These are phyloP conservation scores for Schoenoplectus triqueter DNA, from an alignment of 202 grass and related monocot genomes.

Conservation along the genomic window DNA sequence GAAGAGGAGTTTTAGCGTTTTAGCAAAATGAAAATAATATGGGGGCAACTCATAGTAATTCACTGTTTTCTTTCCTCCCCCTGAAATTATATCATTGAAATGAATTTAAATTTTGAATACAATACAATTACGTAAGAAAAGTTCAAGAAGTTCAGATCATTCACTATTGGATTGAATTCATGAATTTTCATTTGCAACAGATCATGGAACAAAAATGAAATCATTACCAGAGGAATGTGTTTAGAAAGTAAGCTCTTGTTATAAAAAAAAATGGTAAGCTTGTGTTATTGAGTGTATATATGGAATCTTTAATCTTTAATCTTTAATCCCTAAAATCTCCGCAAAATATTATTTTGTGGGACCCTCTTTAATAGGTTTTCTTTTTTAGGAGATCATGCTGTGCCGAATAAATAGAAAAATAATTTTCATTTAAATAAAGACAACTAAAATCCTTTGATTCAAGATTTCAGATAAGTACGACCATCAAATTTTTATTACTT, in stretches of 20 bases:
- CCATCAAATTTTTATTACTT: not conserved
- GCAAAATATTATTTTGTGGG: no score
- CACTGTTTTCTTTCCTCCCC: no score
- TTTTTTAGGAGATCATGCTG: no score
- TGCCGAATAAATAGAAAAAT: no score
- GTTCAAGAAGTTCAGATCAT: not conserved
- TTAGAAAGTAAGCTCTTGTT: not conserved
- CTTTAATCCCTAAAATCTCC: not conserved
- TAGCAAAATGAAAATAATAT: not conserved
- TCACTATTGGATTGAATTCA: not conserved
- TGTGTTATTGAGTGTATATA: no score
- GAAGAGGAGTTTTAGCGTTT: no score
- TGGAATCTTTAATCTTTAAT: not conserved
- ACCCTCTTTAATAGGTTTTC: no score
- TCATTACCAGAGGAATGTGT: not conserved
- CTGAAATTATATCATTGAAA: not conserved
- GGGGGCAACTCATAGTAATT: not conserved
- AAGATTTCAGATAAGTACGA: not conserved
- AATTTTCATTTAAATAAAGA: no score
- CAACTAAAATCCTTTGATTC: not conserved
- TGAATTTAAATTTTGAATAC: not conserved
- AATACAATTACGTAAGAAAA: not conserved
- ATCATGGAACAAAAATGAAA: not conserved
- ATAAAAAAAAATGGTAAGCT: not conserved
- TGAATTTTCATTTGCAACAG: not conserved